These are phyloP conservation scores for Crithidia mellificae DNA, from an alignment of 208 protist genomes.

Conservation along the genomic window DNA sequence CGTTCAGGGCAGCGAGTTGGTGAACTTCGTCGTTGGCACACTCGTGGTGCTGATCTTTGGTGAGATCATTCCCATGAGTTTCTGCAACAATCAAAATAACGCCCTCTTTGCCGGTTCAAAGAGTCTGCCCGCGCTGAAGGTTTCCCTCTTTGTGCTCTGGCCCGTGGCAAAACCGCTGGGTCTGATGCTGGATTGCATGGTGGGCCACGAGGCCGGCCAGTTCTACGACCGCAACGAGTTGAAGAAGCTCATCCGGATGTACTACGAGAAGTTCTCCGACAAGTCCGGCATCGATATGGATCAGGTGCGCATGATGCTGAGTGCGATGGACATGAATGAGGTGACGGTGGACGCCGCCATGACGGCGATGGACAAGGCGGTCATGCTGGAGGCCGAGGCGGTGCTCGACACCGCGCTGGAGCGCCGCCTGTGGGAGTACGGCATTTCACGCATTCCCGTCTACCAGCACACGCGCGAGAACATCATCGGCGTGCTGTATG, in stretches of 20 bases:
- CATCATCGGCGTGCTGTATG: slow-evolving; percentile 77
- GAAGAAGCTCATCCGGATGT: slow-evolving; percentile 70
- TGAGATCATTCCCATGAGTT: slow-evolving; percentile 79
- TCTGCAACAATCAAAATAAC: slow-evolving; percentile 79
- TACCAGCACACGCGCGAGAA: slow-evolving; percentile 39
- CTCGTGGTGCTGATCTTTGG: slow-evolving; percentile 74
- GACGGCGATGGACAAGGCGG: slow-evolving; percentile 55
- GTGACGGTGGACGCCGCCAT: slow-evolving; percentile 45
- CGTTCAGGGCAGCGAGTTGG: slow-evolving; percentile 48
- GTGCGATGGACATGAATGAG: slow-evolving; percentile 73
- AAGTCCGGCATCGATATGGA: slow-evolving; percentile 65
- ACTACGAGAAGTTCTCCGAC: slow-evolving; percentile 77
- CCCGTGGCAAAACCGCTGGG: slow-evolving; percentile 74
- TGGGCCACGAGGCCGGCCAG: slow-evolving; percentile 71
- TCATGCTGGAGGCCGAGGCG: slow-evolving; percentile 52
- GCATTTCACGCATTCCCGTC: slow-evolving; percentile 75
- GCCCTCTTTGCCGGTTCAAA: slow-evolving; percentile 57
- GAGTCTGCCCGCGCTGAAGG: slow-evolving; percentile 56
- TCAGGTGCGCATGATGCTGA: slow-evolving; percentile 78
- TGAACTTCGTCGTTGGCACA: slow-evolving; percentile 76
- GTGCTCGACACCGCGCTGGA: slow-evolving; percentile 47
- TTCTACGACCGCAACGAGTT: slow-evolving; percentile 81
- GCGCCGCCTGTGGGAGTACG: slow-evolving; percentile 65
- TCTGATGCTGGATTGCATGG: slow-evolving; percentile 71
- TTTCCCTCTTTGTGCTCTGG: slow-evolving; percentile 71